These are phyloP conservation scores for Xylariaceae sp. DNA, from an alignment of 2,329 filamentous ascomycete species.

Conservation along the genomic window DNA sequence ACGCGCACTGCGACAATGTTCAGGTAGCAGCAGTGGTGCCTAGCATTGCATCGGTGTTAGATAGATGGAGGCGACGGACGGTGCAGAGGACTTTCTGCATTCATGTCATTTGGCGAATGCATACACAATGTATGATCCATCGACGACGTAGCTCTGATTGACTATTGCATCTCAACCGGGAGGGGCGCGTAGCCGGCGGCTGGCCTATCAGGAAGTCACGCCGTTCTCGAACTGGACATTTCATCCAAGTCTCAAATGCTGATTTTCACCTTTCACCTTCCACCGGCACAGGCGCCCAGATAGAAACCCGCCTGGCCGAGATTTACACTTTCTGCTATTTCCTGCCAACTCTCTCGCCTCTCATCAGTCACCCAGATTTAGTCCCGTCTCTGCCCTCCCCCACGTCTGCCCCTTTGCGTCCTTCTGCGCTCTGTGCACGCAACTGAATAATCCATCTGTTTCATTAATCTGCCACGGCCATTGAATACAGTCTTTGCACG, in stretches of 20 bases:
- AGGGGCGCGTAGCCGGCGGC: conserved; percentile 9
- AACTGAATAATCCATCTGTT: background rate
- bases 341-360: conserved; percentile 1
- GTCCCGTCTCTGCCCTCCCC: background rate
- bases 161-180: no score
- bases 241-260: conserved; percentile 10
- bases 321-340: conserved; percentile 2
- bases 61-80: background rate
- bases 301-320: no score
- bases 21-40: background rate
- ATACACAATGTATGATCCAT: no score
- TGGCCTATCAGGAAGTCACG: conserved; percentile 18
- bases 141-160: no score
- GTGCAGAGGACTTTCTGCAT: no score
- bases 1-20: background rate
- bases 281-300: conserved; percentile 7
- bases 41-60: background rate
- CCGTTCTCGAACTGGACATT: conserved; percentile 19
- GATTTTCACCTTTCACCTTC: conserved; percentile 4
- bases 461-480: background rate
- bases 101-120: no score
- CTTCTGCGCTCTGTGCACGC: background rate
- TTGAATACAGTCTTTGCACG: conserved; percentile 1
- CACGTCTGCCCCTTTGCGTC: conserved; percentile 3
- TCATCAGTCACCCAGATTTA: background rate